Conservation (phyloP, 495 filamentous ascomycete species). For the Xylaria grammica region DNA sequence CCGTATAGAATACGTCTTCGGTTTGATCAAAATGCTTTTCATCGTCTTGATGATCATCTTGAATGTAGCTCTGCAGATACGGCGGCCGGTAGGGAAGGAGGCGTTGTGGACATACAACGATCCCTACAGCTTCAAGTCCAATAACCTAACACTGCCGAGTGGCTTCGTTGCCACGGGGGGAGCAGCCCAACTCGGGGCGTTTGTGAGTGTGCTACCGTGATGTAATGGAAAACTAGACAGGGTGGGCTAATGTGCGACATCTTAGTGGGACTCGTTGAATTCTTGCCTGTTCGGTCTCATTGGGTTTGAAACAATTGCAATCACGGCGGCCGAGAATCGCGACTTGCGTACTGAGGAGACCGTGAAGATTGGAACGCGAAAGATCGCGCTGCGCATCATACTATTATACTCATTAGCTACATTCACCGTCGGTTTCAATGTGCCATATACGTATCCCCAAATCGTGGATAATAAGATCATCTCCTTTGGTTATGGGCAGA, state of each 20-base stretch:
- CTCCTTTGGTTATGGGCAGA: conserved; percentile 41
- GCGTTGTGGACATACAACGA: conserved; percentile 43
- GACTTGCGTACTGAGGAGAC: conserved; percentile 46
- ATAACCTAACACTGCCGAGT: conserved; percentile 32
- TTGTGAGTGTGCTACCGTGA: conserved; percentile 14
- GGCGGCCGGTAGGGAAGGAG: conserved; percentile 22
- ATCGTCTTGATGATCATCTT: conserved; percentile 46
- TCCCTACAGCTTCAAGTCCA: conserved; percentile 39
- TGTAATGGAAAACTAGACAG: background rate
- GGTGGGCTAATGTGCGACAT: background rate
- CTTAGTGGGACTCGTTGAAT: conserved; percentile 40
- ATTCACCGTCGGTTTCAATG: conserved; percentile 46
- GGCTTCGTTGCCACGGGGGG: conserved; percentile 32
- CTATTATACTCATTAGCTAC: conserved; percentile 45
- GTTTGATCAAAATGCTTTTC: conserved; percentile 47
- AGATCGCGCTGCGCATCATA: conserved; percentile 47
- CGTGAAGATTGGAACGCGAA: conserved; percentile 49
- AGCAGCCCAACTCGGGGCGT: conserved; percentile 33
- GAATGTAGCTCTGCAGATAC: conserved; percentile 38
- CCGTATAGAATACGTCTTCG: conserved; percentile 46
- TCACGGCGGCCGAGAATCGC: conserved; percentile 49
- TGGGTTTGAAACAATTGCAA: conserved; percentile 49
- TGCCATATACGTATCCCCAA: conserved; percentile 41
- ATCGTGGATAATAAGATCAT: conserved; percentile 24
- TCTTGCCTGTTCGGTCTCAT: conserved; percentile 48